Evolutionary conservation across 495 filamentous ascomycete genomes (phyloP), one percentile per base, ranked within the genome.

Genomic region (Aspergillus incahuasiensis): DNA sequence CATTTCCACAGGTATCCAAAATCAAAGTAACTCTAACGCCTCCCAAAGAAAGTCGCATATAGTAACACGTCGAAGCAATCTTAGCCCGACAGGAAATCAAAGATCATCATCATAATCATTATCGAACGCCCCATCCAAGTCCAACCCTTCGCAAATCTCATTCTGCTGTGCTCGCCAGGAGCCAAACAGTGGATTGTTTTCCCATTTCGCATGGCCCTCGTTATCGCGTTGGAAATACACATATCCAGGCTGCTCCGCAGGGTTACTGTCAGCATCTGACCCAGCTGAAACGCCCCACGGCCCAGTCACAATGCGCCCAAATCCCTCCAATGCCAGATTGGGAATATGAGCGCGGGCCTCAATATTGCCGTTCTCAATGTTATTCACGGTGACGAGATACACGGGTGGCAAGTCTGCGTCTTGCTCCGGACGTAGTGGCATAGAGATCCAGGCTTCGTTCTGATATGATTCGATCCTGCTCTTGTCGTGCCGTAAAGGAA

Each of bases 311-410:
- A 74, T 56, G 16, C 59, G 51, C 0, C 70, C 67, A 32, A 78
- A 78, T 16, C 65, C 72, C 24, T 68, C 64, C 16, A 75, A 49
- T 3, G 62, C 60, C n/a, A 64, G 34, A 39, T 74, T 76, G 1
- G 73, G 71, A 44, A 78, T 59, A 58, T 78, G 74, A 0, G 68
- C 73, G 0, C 74, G 69, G 15, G 74, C 70, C 49, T 78, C 71
- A n/a, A 78, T 59, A 38, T 65, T 62, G 7, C 68, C 63, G 16
- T 52, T 51, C 2, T 63, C 71, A 6, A 73, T 58, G 40, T 70
- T 75, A 38, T 76, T 77, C 5, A 78, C 74, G 0, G 74, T 73
- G 24, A 78, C 65, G 8, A 78, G 52, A 49, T 78, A 78, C 1
- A 68, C 68, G 6, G 73, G 71, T 13, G 74, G 74, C 6, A 76